Evolutionary conservation across 2,329 filamentous ascomycete species (phyloP).

Genomic region (Ophiostoma sp.): DNA sequence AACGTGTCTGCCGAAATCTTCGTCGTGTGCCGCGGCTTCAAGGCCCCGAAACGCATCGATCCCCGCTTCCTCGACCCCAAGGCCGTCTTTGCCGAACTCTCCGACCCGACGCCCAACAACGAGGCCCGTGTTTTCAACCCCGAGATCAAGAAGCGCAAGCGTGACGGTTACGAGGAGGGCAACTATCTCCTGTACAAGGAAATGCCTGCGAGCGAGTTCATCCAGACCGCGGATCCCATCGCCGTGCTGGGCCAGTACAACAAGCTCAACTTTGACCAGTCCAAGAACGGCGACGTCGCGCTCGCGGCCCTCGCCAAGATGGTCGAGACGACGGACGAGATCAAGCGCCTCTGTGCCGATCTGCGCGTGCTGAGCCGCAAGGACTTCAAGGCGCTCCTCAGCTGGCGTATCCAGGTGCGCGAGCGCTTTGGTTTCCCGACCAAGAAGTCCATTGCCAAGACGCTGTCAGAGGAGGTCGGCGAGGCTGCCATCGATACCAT

Average conservation of each 20-base stretch:
- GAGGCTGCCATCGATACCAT: slow-evolving; percentile 70
- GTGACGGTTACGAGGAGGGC: slow-evolving; percentile 95
- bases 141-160: slow-evolving; percentile 93
- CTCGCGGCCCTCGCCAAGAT: slow-evolving; percentile 79
- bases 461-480: slow-evolving; percentile 59
- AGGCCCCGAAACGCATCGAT: slow-evolving; percentile 89
- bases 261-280: slow-evolving; percentile 73
- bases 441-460: slow-evolving; percentile 60
- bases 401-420: slow-evolving; percentile 82
- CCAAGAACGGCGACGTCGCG: slow-evolving; percentile 76
- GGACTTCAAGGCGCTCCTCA: slow-evolving; percentile 84
- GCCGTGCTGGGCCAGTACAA: slow-evolving; percentile 84
- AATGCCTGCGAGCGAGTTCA: slow-evolving; percentile 81
- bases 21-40: slow-evolving; percentile 91
- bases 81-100: slow-evolving; percentile 87
- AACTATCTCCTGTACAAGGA: slow-evolving; percentile 93
- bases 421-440: slow-evolving; percentile 83
- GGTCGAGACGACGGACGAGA: slow-evolving; percentile 78
- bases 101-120: slow-evolving; percentile 81
- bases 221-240: slow-evolving; percentile 89
- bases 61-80: slow-evolving; percentile 85
- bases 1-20: slow-evolving; percentile 98
- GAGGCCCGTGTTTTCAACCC: slow-evolving; percentile 98
- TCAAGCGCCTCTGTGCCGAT: slow-evolving; percentile 71
- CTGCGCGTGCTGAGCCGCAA: slow-evolving; percentile 87